These are phyloP conservation scores for Cytospora piceae DNA, from an alignment of 2,329 filamentous ascomycete genomes.

Conservation along the genomic window DNA sequence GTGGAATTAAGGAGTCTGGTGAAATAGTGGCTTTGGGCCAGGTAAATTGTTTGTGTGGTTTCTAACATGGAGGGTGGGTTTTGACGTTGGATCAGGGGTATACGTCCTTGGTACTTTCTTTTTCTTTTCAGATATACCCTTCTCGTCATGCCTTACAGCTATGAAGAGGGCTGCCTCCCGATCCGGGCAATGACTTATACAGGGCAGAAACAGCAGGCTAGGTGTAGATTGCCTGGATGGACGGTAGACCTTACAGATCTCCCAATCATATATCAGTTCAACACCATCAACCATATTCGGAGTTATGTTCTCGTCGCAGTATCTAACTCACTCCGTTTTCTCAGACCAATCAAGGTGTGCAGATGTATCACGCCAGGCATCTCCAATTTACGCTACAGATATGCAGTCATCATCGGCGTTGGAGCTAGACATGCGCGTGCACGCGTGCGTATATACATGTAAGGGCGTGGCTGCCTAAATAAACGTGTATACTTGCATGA, in stretches of 20 bases:
- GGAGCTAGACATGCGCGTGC: constrained; percentile 8
- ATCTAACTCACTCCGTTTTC: neutral
- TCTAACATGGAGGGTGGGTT: neutral
- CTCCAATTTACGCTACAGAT: neutral
- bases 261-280: constrained; percentile 22
- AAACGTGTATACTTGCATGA: neutral
- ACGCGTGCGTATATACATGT: constrained; percentile 6
- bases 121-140: constrained; percentile 10
- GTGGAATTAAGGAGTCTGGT: constrained; percentile 14
- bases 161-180: constrained; percentile 2
- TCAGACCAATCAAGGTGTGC: neutral
- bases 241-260: constrained; percentile 23
- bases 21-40: constrained; percentile 3
- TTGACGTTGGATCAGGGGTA: neutral
- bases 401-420: neutral
- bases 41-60: neutral
- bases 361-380: neutral
- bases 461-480: constrained; percentile 22
- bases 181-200: constrained; percentile 18
- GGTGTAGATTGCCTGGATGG: neutral
- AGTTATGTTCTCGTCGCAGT: neutral
- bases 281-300: neutral
- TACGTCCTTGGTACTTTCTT: neutral
- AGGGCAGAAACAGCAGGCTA: neutral
- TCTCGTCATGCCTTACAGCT: constrained; percentile 16